Conservation (phyloP, 2,329 filamentous ascomycete genomes). For the Seiridium cupressi region DNA sequence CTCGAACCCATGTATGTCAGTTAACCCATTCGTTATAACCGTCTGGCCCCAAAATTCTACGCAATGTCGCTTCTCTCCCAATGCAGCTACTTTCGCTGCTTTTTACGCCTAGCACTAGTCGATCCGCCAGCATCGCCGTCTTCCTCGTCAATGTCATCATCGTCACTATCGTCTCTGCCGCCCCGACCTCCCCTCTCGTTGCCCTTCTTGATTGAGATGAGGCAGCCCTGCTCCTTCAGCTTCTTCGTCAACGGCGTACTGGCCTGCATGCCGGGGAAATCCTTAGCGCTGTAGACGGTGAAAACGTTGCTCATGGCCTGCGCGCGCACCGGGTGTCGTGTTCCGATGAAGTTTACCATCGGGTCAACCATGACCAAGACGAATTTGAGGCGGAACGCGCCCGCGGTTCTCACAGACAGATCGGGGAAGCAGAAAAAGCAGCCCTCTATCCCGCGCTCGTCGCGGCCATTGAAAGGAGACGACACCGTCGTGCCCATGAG, state of each 20-base stretch:
- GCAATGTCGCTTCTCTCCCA: not conserved
- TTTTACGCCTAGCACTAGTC: not conserved
- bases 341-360: conserved; percentile 52
- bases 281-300: conserved; percentile 78
- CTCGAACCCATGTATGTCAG: not conserved
- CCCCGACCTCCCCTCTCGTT: conserved; percentile 57
- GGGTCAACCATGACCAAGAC: conserved; percentile 71
- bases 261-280: conserved; percentile 81
- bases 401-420: conserved; percentile 74
- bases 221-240: conserved; percentile 75
- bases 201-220: conserved; percentile 84
- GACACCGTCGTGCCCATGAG: conserved; percentile 79
- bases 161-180: conserved; percentile 36
- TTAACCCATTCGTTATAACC: not conserved
- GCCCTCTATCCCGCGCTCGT: conserved; percentile 70
- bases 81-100: not conserved
- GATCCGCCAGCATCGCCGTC: conserved; percentile 22
- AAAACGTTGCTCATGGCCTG: conserved; percentile 67
- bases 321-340: conserved; percentile 48
- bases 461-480: conserved; percentile 72
- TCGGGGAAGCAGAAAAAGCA: conserved; percentile 88
- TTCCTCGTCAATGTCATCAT: conserved; percentile 43
- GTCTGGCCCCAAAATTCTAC: not conserved
- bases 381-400: conserved; percentile 73
- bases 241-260: conserved; percentile 72